Evolutionary conservation across 768 basidiomycete species (phyloP).

Genomic region (Tylopilus sp.): DNA sequence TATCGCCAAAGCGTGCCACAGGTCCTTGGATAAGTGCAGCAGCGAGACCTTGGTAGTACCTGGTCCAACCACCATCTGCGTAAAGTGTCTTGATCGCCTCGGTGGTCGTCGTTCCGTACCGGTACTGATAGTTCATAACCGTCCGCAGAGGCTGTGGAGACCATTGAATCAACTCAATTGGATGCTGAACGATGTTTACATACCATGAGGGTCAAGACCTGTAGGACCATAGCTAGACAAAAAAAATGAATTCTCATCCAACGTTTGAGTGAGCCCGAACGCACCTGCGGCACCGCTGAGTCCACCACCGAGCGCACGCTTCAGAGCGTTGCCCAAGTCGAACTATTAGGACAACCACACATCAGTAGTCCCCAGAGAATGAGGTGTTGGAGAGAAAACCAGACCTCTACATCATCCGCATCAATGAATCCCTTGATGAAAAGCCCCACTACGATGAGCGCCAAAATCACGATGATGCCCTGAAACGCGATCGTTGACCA

Average conservation of each 20-base stretch:
- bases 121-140: slow-evolving; percentile 96
- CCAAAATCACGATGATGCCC: slow-evolving; percentile 33
- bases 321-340: slow-evolving; percentile 72
- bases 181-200: slow-evolving; percentile 6
- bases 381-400: slow-evolving; percentile 19
- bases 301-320: slow-evolving; percentile 84
- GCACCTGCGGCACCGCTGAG: slow-evolving; percentile 82
- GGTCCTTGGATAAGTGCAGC: slow-evolving; percentile 89
- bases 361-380: slow-evolving; percentile 43
- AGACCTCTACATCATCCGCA: slow-evolving; percentile 61
- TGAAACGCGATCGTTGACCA: slow-evolving; percentile 25
- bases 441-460: slow-evolving; percentile 40
- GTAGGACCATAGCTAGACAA: slow-evolving; percentile 81
- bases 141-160: slow-evolving; percentile 78
- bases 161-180: neutral
- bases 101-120: slow-evolving; percentile 76
- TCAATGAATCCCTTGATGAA: slow-evolving; percentile 73
- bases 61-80: slow-evolving; percentile 71
- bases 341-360: slow-evolving; percentile 57
- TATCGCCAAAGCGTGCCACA: slow-evolving; percentile 87
- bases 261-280: slow-evolving; percentile 2
- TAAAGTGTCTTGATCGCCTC: slow-evolving; percentile 66
- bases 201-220: slow-evolving; percentile 89
- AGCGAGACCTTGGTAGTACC: slow-evolving; percentile 85
- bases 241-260: neutral